Base-by-base conservation (phyloP, 768 basidiomycete genomes). In the Leccinum disarticulatum region DNA sequence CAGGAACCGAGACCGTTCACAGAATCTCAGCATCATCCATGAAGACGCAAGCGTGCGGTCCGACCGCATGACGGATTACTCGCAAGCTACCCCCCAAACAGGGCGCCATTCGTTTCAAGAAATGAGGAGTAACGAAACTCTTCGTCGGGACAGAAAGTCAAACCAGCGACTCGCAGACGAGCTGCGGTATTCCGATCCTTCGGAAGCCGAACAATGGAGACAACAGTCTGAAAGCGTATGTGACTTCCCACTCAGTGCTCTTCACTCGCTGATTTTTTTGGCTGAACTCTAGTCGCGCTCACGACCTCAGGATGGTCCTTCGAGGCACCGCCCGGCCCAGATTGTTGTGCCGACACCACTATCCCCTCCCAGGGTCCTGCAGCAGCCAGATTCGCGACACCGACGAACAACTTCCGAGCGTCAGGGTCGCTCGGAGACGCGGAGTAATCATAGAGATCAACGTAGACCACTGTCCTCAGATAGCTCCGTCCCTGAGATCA, bases 401-500 rank as follows among this genome's bases (percentile, higher is more conserved):
- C 68, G 70, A 54, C 61, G 70, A 43, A 30, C 56, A 15, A 10
- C 59, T 11, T 66, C 65, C 43, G 72, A 70, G 25, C 72, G 63
- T 64, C 69, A 73, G 58, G 66, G 66, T 54, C 66, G 68, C 31
- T 31, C 61, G 49, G 57, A 68, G 31, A 49, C 55, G 53, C 66
- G 66, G 56, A 57, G 57, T 47, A 60, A 58, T 25, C 54, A 59
- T 48, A 63, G 51, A 27, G 61, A 71, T 55, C 64, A 64, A 35
- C 73, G 63, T 19, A 58, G 71, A 61, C 63, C 59, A 0, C 52
- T 66, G 15, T 73, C 73, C 27, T 75, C 73, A 33, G 72, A 74
- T 47, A 75, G 72, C 31, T 73, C 72, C 51, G 68, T 73, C 55
- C 72, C 72, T 63, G 72, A 75, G 52, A 73, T 73, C 60, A 70